These are phyloP conservation scores for Abrus pulchellus DNA, from an alignment of 306 rosid genomes.

Conservation along the genomic window DNA sequence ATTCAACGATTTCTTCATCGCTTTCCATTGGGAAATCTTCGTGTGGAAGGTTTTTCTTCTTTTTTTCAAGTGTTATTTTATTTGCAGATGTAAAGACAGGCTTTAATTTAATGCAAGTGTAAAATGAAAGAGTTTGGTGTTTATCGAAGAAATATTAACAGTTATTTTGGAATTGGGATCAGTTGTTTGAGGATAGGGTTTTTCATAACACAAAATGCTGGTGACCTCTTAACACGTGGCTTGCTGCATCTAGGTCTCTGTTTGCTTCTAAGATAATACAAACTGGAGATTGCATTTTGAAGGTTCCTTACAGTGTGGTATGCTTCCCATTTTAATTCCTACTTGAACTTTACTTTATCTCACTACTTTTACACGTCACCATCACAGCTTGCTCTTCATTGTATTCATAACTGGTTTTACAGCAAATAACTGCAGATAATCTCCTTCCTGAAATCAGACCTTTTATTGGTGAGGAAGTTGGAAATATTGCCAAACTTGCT, in stretches of 20 bases:
- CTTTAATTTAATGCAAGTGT: background rate
- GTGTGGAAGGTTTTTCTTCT: constrained; percentile 56
- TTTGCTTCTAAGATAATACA: constrained; percentile 70
- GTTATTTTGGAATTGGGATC: background rate
- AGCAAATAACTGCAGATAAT: constrained; percentile 77
- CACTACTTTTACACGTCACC: background rate
- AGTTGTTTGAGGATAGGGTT: constrained; percentile 27
- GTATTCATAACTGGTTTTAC: constrained; percentile 48
- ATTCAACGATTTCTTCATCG: constrained; percentile 57
- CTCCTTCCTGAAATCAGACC: constrained; percentile 61
- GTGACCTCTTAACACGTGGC: background rate
- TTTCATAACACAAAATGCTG: background rate
- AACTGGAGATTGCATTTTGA: constrained; percentile 70
- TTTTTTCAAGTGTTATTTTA: background rate
- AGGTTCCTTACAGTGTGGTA: constrained; percentile 82
- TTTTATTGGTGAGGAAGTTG: constrained; percentile 56
- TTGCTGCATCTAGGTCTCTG: constrained; percentile 58
- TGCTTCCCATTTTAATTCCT: constrained; percentile 10
- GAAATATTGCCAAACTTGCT: constrained; percentile 72
- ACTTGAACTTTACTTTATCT: background rate
- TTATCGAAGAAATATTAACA: background rate
- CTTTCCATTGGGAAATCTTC: constrained; percentile 71
- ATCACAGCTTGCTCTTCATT: constrained; percentile 10
- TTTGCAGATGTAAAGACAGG: background rate
- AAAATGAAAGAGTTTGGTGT: background rate